Conservation (phyloP, 2,329 filamentous ascomycete species). For the Aureobasidium sp. region DNA sequence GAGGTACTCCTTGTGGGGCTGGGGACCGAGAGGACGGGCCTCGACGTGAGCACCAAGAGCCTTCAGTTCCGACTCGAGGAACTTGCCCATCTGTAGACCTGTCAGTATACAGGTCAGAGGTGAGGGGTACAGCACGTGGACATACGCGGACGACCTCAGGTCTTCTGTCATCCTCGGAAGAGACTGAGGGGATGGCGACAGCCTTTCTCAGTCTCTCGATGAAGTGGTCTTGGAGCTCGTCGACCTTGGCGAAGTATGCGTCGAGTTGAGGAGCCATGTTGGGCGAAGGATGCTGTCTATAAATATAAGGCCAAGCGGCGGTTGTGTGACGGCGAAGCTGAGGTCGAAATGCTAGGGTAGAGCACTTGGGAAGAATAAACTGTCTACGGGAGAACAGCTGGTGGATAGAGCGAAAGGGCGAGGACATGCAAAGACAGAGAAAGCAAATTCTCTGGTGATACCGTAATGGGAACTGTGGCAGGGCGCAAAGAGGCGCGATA, state of each 20-base stretch:
- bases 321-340: conserved; percentile 1
- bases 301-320: conserved; percentile 27
- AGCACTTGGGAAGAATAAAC: neutral
- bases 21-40: conserved; percentile 78
- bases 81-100: conserved; percentile 71
- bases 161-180: conserved; percentile 79
- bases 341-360: neutral
- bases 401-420: neutral
- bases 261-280: conserved; percentile 84
- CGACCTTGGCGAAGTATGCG: conserved; percentile 87
- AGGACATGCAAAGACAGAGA: neutral
- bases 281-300: conserved; percentile 29
- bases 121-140: conserved; percentile 7
- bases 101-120: neutral
- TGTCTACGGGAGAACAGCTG: conserved; percentile 4
- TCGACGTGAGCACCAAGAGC: conserved; percentile 79
- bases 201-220: conserved; percentile 85
- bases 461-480: neutral
- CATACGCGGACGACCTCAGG: conserved; percentile 76
- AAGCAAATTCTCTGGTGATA: neutral
- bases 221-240: conserved; percentile 68
- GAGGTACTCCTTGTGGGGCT: conserved; percentile 82
- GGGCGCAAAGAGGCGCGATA: neutral
- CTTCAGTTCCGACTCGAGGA: conserved; percentile 74
- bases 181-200: conserved; percentile 93